phyloP scores from a whole-genome alignment of 345 rosid species.

The Salix brachista region DNA sequence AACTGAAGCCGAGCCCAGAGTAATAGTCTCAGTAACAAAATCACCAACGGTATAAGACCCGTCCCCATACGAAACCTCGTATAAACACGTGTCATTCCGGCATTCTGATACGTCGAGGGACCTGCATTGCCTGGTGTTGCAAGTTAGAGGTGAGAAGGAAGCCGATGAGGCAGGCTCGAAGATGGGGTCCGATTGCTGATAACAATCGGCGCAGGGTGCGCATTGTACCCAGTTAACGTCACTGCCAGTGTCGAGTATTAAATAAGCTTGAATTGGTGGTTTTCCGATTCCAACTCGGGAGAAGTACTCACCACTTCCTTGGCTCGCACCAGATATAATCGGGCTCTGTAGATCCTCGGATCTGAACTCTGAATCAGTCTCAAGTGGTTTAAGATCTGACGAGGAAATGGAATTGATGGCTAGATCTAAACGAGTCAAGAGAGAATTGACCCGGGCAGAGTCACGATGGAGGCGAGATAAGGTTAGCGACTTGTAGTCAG shows the following conservation, averaged over 20 bases:
- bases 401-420: slow-evolving; percentile 33
- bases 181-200: slow-evolving; percentile 81
- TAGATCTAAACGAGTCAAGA: slow-evolving; percentile 49
- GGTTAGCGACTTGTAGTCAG: slow-evolving; percentile 61
- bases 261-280: slow-evolving; percentile 60
- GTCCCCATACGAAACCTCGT: slow-evolving; percentile 84
- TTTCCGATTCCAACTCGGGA: slow-evolving; percentile 74
- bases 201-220: slow-evolving; percentile 82
- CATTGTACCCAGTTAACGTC: slow-evolving; percentile 93
- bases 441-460: slow-evolving; percentile 59
- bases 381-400: slow-evolving; percentile 53
- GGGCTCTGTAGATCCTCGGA: slow-evolving; percentile 48
- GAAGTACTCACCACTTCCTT: slow-evolving; percentile 96
- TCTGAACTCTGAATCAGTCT: slow-evolving; percentile 13
- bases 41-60: slow-evolving; percentile 89
- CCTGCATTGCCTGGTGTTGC: slow-evolving; percentile 53
- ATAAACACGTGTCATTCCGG: slow-evolving; percentile 62
- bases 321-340: slow-evolving; percentile 66
- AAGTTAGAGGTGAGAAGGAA: slow-evolving; percentile 59
- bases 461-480: slow-evolving; percentile 65
- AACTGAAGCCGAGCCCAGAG: slow-evolving; percentile 57
- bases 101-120: slow-evolving; percentile 69
- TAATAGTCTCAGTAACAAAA: slow-evolving; percentile 66
- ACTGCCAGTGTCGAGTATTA: slow-evolving; percentile 88
- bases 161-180: slow-evolving; percentile 69